Evolutionary conservation across 192 early-diverging fungal species (phyloP).

Genomic region (Coemansia sp.): DNA sequence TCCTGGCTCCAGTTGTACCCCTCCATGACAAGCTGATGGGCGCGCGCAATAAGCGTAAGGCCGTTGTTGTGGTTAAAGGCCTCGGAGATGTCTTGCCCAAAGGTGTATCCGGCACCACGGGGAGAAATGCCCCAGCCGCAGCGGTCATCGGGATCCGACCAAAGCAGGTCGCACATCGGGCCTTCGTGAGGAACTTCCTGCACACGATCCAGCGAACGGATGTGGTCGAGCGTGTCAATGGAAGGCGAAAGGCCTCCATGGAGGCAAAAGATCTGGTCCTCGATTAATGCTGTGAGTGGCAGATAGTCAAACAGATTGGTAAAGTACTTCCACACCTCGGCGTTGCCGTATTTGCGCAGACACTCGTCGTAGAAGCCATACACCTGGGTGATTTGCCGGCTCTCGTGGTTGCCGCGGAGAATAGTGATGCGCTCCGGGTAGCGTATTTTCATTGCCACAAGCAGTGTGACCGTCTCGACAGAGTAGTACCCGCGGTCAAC

Average conservation of each 20-base stretch:
- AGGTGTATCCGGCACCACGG: constrained; percentile 85
- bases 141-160: constrained; percentile 87
- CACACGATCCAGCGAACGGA: constrained; percentile 91
- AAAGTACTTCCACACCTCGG: constrained; percentile 98
- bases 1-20: constrained; percentile 99
- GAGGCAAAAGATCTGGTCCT: constrained; percentile 97
- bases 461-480: constrained; percentile 95
- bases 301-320: constrained; percentile 98
- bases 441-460: constrained; percentile 93
- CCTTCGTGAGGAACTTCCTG: constrained; percentile 90
- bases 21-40: constrained; percentile 92
- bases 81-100: constrained; percentile 85
- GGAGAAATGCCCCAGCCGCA: constrained; percentile 87
- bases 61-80: constrained; percentile 95
- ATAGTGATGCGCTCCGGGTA: constrained; percentile 92
- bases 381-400: constrained; percentile 97
- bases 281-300: constrained; percentile 93
- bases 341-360: constrained; percentile 95
- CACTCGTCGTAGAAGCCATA: constrained; percentile 99
- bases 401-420: constrained; percentile 98
- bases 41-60: constrained; percentile 94
- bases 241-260: constrained; percentile 96
- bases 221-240: constrained; percentile 96
- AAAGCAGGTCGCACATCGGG: constrained; percentile 85
- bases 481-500: constrained; percentile 99